Evolutionary conservation across 1,284 basidiomycete genomes (phyloP).

Genomic region (Anthracocystis walkeri): DNA sequence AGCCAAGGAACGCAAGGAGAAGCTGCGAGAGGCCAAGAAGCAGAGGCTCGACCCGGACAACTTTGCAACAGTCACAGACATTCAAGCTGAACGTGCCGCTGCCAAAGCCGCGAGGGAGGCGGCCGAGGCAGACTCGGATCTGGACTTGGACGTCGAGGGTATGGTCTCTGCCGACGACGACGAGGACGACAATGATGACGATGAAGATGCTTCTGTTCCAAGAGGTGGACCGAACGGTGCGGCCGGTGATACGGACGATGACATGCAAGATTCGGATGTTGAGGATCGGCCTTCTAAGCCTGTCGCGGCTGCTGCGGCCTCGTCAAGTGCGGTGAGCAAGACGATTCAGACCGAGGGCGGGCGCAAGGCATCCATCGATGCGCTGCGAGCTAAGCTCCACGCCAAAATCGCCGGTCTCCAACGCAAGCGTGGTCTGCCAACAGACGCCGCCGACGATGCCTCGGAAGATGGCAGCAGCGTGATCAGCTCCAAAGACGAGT

Average conservation of each 20-base stretch:
- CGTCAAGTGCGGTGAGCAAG: conserved; percentile 17
- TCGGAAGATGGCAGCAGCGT: conserved; percentile 45
- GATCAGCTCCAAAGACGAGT: conserved; percentile 61
- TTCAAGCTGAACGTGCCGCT: conserved; percentile 58
- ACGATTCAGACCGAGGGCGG: conserved; percentile 45
- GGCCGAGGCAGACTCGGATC: conserved; percentile 44
- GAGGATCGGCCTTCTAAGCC: conserved; percentile 29
- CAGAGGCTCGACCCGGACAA: conserved; percentile 65
- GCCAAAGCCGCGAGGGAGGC: conserved; percentile 40
- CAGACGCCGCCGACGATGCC: conserved; percentile 26
- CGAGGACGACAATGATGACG: conserved; percentile 43
- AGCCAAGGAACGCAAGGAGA: conserved; percentile 58
- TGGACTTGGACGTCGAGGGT: conserved; percentile 48
- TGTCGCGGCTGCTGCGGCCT: conserved; percentile 8
- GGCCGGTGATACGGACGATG: conserved; percentile 54
- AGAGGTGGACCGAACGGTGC: conserved; percentile 20
- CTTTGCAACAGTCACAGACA: conserved; percentile 54
- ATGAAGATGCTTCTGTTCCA: conserved; percentile 8
- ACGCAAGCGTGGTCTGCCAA: conserved; percentile 47
- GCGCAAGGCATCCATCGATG: conserved; percentile 55
- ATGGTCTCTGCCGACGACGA: conserved; percentile 39
- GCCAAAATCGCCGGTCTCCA: conserved; percentile 62
- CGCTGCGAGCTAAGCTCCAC: conserved; percentile 61
- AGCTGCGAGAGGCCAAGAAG: conserved; percentile 55
- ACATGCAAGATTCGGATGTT: conserved; percentile 46